Percentiles rank a stretch among this genome's conserved stretches.
Evolutionary conservation across 306 rosid species (phyloP).

Genomic region (Vigna hirtella): DNA sequence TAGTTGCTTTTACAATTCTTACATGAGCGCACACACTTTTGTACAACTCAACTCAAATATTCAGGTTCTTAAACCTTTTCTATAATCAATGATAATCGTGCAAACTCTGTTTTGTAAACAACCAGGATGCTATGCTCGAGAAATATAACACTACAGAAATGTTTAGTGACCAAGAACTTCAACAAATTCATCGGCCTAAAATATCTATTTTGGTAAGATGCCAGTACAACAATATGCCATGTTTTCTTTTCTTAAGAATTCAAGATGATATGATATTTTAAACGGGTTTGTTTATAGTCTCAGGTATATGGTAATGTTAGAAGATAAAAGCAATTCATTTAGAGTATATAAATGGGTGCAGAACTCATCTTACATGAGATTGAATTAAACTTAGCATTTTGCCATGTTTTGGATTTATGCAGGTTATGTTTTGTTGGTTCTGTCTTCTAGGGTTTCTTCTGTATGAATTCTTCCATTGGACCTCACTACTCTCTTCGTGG

Average conservation of each 20-base stretch:
- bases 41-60: background rate
- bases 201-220: slow-evolving; percentile 66
- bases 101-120: background rate
- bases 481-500: slow-evolving; percentile 74
- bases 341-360: no score
- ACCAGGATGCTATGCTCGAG: slow-evolving; percentile 84
- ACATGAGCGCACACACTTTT: background rate
- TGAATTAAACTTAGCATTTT: no score
- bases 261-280: no score
- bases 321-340: no score
- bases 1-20: background rate
- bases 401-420: slow-evolving; percentile 35
- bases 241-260: no score
- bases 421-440: slow-evolving; percentile 72
- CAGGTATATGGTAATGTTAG: no score
- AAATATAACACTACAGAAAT: slow-evolving; percentile 54
- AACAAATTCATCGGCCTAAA: slow-evolving; percentile 62
- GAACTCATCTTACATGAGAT: no score
- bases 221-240: background rate
- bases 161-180: slow-evolving; percentile 67
- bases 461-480: slow-evolving; percentile 50
- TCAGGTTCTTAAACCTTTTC: background rate
- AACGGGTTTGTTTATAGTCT: no score
- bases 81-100: background rate
- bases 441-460: slow-evolving; percentile 54